A percentile compares a stretch with the other conserved stretches of the same genome.
Evolutionary conservation across 2,329 filamentous ascomycete species (phyloP).

Genomic region (Trichoderma sp.): DNA sequence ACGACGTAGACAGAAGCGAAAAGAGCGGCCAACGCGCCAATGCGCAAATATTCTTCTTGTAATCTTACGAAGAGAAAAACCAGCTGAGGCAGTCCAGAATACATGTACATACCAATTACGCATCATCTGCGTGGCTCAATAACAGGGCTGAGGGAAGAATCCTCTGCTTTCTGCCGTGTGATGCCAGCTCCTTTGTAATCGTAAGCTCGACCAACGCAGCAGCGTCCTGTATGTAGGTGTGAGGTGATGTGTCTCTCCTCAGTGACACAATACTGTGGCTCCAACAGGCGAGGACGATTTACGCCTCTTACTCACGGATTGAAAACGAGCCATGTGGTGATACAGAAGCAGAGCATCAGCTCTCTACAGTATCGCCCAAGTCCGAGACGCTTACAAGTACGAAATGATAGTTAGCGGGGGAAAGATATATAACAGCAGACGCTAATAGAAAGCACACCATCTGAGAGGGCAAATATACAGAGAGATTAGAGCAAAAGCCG

Average conservation of each 20-base stretch:
- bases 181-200: neutral
- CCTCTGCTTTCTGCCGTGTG: neutral
- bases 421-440: neutral
- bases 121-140: neutral
- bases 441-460: neutral
- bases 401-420: no score
- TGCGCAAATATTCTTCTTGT: neutral
- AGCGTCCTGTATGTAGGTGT: neutral
- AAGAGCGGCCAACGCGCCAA: neutral
- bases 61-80: neutral
- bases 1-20: neutral
- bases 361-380: neutral
- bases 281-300: neutral
- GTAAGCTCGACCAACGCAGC: slow-evolving; percentile 8
- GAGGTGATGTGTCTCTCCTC: slow-evolving; percentile 18
- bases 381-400: no score
- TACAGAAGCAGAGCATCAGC: neutral
- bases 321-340: neutral
- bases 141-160: slow-evolving; percentile 8
- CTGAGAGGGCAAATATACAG: neutral
- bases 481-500: neutral
- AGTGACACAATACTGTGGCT: slow-evolving; percentile 8
- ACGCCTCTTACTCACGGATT: neutral
- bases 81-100: neutral
- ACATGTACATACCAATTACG: neutral